Conservation (phyloP, 768 basidiomycete species). For the Chlorophyllum brunneum region DNA sequence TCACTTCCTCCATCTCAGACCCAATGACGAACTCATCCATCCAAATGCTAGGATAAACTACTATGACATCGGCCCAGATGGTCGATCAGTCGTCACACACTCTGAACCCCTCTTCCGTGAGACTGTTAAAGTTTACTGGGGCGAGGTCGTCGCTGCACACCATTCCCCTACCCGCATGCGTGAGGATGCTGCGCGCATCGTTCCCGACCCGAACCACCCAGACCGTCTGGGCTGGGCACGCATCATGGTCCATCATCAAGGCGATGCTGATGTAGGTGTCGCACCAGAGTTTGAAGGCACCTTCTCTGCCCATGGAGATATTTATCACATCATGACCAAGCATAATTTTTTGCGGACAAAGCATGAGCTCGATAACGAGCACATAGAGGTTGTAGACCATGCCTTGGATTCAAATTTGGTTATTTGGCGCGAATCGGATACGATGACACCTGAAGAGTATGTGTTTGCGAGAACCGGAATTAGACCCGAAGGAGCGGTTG, state of each 20-base stretch:
- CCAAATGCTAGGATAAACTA: conserved; percentile 72
- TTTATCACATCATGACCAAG: conserved; percentile 67
- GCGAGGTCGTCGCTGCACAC: conserved; percentile 65
- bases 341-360: conserved; percentile 68
- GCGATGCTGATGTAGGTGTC: conserved; percentile 39
- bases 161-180: conserved; percentile 52
- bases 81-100: conserved; percentile 44
- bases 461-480: conserved; percentile 27
- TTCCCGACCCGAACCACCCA: conserved; percentile 34
- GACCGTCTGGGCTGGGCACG: conserved; percentile 72
- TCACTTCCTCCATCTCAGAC: conserved; percentile 71
- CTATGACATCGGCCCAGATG: conserved; percentile 48
- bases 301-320: conserved; percentile 63
- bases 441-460: conserved; percentile 52
- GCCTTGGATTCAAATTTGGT: conserved; percentile 50
- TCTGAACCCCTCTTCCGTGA: conserved; percentile 62
- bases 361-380: conserved; percentile 51
- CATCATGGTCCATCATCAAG: conserved; percentile 67
- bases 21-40: conserved; percentile 76
- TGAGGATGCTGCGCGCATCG: conserved; percentile 57
- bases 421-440: conserved; percentile 73
- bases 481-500: conserved; percentile 16
- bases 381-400: conserved; percentile 33
- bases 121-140: conserved; percentile 65
- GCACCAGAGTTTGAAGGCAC: conserved; percentile 71